Conservation (phyloP, 768 basidiomycete genomes). For the Coprinopsis sp. region DNA sequence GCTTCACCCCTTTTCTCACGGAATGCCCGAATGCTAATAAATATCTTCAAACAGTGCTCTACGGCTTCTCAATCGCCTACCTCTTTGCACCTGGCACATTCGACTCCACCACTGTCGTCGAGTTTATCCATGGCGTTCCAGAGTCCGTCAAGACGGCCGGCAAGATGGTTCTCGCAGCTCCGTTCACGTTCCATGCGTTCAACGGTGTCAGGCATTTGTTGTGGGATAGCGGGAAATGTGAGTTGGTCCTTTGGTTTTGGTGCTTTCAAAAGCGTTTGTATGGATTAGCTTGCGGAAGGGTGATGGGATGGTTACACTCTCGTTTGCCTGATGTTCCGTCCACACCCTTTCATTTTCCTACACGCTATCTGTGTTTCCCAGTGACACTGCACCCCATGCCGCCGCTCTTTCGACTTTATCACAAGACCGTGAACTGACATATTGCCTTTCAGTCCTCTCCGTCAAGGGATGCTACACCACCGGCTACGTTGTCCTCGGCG, state of each 20-base stretch:
- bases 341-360: neutral
- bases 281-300: no score
- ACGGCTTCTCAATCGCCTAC: constrained; percentile 84
- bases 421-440: constrained; percentile 3
- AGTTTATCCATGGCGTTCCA: constrained; percentile 66
- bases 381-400: no score
- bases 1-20: no score
- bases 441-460: constrained; percentile 53
- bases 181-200: constrained; percentile 86
- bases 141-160: constrained; percentile 69
- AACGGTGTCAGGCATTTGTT: constrained; percentile 88
- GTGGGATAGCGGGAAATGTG: constrained; percentile 90
- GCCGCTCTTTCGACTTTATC: no score
- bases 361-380: no score
- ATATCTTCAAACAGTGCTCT: constrained; percentile 55
- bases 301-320: no score
- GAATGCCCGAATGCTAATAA: neutral
- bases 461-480: constrained; percentile 77
- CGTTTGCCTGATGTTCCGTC: no score
- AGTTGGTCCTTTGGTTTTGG: constrained; percentile 29
- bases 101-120: constrained; percentile 73
- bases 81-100: constrained; percentile 77
- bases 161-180: constrained; percentile 76
- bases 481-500: constrained; percentile 82
- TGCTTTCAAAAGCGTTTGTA: no score